Conservation (phyloP, 1,284 basidiomycete species). For the Trichosporon coremiiforme region DNA sequence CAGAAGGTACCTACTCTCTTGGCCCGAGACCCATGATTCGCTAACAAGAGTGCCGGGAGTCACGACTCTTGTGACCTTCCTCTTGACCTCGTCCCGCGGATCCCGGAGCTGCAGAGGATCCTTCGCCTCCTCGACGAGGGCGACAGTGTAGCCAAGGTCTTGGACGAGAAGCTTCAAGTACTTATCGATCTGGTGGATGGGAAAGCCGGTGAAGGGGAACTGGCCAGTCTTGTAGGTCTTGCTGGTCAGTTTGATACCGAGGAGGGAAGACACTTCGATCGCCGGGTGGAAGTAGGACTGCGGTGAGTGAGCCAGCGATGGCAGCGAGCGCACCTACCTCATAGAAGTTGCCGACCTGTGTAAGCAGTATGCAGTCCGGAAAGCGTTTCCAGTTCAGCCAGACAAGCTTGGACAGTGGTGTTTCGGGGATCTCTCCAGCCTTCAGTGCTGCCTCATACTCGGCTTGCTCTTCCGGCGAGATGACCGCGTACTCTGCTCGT, state of each 20-base stretch:
- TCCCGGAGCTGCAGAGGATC: slow-evolving; percentile 21
- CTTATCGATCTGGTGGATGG: slow-evolving; percentile 78
- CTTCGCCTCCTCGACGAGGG: slow-evolving; percentile 85
- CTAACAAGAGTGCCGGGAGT: slow-evolving; percentile 92
- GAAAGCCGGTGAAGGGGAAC: slow-evolving; percentile 85
- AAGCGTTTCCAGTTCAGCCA: slow-evolving; percentile 71
- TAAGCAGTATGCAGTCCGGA: slow-evolving; percentile 84
- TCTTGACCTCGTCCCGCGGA: slow-evolving; percentile 37
- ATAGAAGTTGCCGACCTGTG: slow-evolving; percentile 91
- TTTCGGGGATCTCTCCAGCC: slow-evolving; percentile 42
- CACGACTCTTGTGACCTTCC: slow-evolving; percentile 79
- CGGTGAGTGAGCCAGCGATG: not conserved
- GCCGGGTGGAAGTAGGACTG: slow-evolving; percentile 95
- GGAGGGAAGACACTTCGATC: slow-evolving; percentile 68
- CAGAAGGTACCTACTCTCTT: slow-evolving; percentile 85
- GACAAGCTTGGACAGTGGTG: slow-evolving; percentile 67
- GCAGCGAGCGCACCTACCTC: slow-evolving; percentile 64
- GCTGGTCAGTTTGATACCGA: slow-evolving; percentile 58
- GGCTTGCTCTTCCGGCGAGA: slow-evolving; percentile 22
- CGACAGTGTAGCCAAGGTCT: slow-evolving; percentile 77
- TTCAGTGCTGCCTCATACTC: slow-evolving; percentile 35
- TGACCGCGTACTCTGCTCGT: slow-evolving; percentile 19
- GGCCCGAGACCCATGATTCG: slow-evolving; percentile 78
- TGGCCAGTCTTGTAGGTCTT: slow-evolving; percentile 53
- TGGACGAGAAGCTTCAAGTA: slow-evolving; percentile 83